A percentile compares a stretch with the other conserved stretches of the same genome.
phyloP scores from a whole-genome alignment of 805 yeast genomes.

The Kodamaea lidongshanica region DNA sequence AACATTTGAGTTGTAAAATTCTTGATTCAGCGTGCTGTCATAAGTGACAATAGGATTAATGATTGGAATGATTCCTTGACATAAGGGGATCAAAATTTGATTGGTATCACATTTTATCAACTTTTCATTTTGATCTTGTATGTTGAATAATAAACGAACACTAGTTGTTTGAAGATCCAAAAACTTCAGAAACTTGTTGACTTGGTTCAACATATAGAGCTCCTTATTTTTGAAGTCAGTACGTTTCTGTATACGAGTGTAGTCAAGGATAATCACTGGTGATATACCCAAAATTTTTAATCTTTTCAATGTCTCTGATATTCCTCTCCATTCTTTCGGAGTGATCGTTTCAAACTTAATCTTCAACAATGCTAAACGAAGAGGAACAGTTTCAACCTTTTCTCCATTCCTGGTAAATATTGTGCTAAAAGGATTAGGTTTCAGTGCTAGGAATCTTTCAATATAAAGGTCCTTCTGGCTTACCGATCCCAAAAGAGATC shows the following conservation, averaged over 20 bases:
- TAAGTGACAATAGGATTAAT: slow-evolving; percentile 46
- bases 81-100: slow-evolving; percentile 23
- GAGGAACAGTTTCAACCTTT: slow-evolving; percentile 26
- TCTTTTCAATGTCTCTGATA: slow-evolving; percentile 51
- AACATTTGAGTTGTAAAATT: slow-evolving; percentile 17
- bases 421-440: slow-evolving; percentile 28
- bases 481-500: no score
- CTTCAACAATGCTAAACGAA: slow-evolving; percentile 53
- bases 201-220: slow-evolving; percentile 26
- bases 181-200: slow-evolving; percentile 21
- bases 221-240: slow-evolving; percentile 27
- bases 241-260: slow-evolving; percentile 15
- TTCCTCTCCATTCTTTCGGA: slow-evolving; percentile 33
- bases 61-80: slow-evolving; percentile 53
- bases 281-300: slow-evolving; percentile 62
- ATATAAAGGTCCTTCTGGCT: slow-evolving; percentile 28
- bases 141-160: no score
- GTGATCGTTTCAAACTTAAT: slow-evolving; percentile 36
- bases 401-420: slow-evolving; percentile 26
- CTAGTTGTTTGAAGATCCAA: no score
- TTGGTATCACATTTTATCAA: slow-evolving; percentile 14
- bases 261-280: slow-evolving; percentile 51
- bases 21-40: slow-evolving; percentile 16
- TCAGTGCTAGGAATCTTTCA: slow-evolving; percentile 21
- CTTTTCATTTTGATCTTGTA: no score